Percentiles rank a stretch among this genome's conserved stretches.
Evolutionary conservation across 495 filamentous ascomycete species (phyloP).

Genomic region (Trypethelium eluteriae): DNA sequence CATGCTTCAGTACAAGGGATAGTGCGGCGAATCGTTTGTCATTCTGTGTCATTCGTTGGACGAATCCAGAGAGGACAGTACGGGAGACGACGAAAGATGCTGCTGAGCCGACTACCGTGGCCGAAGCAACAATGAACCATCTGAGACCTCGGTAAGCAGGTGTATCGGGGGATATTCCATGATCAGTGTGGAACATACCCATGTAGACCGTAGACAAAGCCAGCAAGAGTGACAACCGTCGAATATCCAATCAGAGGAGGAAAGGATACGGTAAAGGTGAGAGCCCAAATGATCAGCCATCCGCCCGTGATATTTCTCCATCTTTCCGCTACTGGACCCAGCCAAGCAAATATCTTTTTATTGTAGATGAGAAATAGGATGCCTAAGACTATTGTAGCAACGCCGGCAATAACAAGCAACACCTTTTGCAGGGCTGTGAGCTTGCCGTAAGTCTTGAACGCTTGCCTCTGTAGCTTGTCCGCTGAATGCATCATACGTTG

Average conservation of each 20-base stretch:
- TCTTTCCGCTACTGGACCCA: slow-evolving; percentile 59
- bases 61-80: slow-evolving; percentile 66
- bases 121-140: slow-evolving; percentile 77
- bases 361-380: slow-evolving; percentile 68
- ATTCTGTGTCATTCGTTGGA: slow-evolving; percentile 67
- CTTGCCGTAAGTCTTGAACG: slow-evolving; percentile 38
- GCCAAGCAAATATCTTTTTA: slow-evolving; percentile 63
- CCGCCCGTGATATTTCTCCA: slow-evolving; percentile 64
- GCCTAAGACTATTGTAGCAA: slow-evolving; percentile 45
- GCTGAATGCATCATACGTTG: slow-evolving; percentile 43
- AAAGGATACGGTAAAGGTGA: slow-evolving; percentile 73
- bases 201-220: slow-evolving; percentile 88
- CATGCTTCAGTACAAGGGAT: slow-evolving; percentile 61
- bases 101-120: slow-evolving; percentile 69
- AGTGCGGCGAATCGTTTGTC: slow-evolving; percentile 73
- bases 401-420: slow-evolving; percentile 45
- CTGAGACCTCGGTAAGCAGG: slow-evolving; percentile 28
- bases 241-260: slow-evolving; percentile 89
- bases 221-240: slow-evolving; percentile 73
- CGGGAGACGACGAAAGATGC: slow-evolving; percentile 72
- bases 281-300: slow-evolving; percentile 70
- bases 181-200: slow-evolving; percentile 45
- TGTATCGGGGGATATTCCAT: not conserved
- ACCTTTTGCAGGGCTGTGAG: slow-evolving; percentile 57
- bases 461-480: slow-evolving; percentile 36